These are phyloP conservation scores for Shiraia sp. DNA, from an alignment of 2,329 filamentous ascomycete genomes.

Conservation along the genomic window DNA sequence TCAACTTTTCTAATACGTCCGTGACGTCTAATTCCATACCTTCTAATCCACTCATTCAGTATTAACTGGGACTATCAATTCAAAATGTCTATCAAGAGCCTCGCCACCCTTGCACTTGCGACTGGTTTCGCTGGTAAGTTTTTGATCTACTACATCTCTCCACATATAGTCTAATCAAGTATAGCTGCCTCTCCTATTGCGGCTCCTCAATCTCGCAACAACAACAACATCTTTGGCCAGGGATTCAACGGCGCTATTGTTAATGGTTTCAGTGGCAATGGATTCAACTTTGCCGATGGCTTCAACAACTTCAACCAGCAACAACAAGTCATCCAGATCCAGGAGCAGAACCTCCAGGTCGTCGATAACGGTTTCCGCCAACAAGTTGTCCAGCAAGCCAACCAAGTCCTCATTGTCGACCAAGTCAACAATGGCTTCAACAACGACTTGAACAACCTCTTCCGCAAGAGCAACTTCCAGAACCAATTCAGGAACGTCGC, in stretches of 20 bases:
- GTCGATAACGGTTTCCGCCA: slow-evolving; percentile 29
- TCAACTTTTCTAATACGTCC: slow-evolving; percentile 29
- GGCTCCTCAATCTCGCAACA: slow-evolving; percentile 17
- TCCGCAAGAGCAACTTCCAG: slow-evolving; percentile 32
- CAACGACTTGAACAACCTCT: slow-evolving; percentile 36
- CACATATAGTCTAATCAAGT: slow-evolving; percentile 12
- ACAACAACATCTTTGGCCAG: slow-evolving; percentile 4
- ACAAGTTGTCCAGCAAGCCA: slow-evolving; percentile 29
- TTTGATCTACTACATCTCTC: background rate
- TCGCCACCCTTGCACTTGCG: slow-evolving; percentile 33
- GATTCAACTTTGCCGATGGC: slow-evolving; percentile 37
- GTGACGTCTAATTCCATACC: slow-evolving; percentile 33
- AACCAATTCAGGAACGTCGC: slow-evolving; percentile 20
- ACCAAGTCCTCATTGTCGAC: slow-evolving; percentile 34
- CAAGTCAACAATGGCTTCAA: slow-evolving; percentile 35
- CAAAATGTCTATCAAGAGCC: slow-evolving; percentile 36
- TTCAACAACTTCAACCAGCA: slow-evolving; percentile 39
- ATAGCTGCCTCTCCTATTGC: slow-evolving; percentile 34
- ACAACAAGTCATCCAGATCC: slow-evolving; percentile 32
- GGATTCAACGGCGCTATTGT: slow-evolving; percentile 16
- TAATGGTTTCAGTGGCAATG: slow-evolving; percentile 22
- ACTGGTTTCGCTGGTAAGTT: slow-evolving; percentile 38
- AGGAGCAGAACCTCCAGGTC: slow-evolving; percentile 32
- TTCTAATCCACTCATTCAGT: slow-evolving; percentile 28
- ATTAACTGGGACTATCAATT: slow-evolving; percentile 22